Evolutionary conservation across 78 protist species (phyloP).

Genomic region (Polysphondylium violaceum): DNA sequence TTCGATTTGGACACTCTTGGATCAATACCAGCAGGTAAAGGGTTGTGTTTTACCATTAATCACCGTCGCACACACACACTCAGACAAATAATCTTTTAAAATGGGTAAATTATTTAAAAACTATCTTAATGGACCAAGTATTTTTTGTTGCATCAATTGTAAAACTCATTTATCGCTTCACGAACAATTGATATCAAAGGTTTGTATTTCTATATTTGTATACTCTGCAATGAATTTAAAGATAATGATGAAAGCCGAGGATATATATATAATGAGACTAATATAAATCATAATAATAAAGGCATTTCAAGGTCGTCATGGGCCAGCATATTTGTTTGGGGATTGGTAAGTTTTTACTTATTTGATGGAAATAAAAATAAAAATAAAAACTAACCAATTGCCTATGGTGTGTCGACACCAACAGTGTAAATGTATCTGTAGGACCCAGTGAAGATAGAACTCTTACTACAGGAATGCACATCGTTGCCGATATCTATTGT

Average conservation of each 20-base stretch:
- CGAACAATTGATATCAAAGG: conserved; percentile 70
- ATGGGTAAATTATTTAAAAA: conserved; percentile 63
- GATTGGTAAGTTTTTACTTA: conserved; percentile 40
- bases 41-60: no score
- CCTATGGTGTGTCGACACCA: background rate
- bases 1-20: no score
- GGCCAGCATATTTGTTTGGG: conserved; percentile 54
- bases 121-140: conserved; percentile 57
- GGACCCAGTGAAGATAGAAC: conserved; percentile 74
- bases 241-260: no score
- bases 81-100: background rate
- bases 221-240: background rate
- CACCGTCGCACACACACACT: background rate
- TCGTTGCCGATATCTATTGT: conserved; percentile 73
- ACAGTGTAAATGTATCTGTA: conserved; percentile 59
- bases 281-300: background rate
- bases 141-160: conserved; percentile 47
- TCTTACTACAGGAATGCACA: conserved; percentile 71
- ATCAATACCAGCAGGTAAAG: no score
- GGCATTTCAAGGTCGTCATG: conserved; percentile 63
- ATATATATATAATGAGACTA: background rate
- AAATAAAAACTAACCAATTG: background rate
- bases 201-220: background rate
- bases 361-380: no score
- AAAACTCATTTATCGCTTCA: conserved; percentile 46